These are phyloP conservation scores for Phanerochaete carnosa DNA, from an alignment of 768 basidiomycete species.

Conservation along the genomic window DNA sequence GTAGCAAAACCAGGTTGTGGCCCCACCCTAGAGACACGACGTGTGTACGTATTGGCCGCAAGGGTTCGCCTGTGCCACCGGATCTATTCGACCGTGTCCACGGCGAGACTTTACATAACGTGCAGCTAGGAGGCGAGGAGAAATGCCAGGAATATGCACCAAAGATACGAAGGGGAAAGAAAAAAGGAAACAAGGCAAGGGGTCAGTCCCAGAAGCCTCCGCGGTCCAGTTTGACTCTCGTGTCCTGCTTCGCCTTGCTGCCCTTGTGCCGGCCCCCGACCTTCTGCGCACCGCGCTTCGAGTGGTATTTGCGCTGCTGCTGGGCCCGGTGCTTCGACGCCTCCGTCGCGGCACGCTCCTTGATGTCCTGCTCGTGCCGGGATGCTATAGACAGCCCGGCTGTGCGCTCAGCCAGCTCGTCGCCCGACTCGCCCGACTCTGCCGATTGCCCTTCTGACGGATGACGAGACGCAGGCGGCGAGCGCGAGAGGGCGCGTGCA, in stretches of 20 bases:
- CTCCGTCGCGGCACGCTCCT: slow-evolving; percentile 59
- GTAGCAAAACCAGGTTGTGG: no score
- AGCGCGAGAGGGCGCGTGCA: slow-evolving; percentile 16
- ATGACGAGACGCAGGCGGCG: slow-evolving; percentile 17
- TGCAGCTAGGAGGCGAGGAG: no score
- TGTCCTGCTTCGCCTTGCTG: slow-evolving; percentile 83
- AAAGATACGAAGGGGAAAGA: no score
- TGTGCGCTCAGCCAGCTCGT: slow-evolving; percentile 40
- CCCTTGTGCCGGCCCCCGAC: slow-evolving; percentile 68
- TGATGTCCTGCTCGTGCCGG: slow-evolving; percentile 39
- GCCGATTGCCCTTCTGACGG: slow-evolving; percentile 14
- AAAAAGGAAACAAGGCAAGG: no score
- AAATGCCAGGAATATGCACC: no score
- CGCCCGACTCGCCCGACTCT: slow-evolving; percentile 18
- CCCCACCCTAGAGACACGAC: no score
- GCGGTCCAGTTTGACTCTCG: slow-evolving; percentile 55
- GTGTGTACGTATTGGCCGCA: no score
- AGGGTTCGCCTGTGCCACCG: no score
- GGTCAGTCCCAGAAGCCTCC: slow-evolving; percentile 62
- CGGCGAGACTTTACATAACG: no score
- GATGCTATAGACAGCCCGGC: slow-evolving; percentile 28
- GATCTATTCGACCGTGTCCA: no score
- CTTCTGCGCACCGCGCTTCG: slow-evolving; percentile 60
- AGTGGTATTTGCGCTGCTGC: slow-evolving; percentile 75
- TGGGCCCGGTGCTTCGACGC: slow-evolving; percentile 55